Percentiles rank a stretch among this genome's conserved stretches.
These are phyloP conservation scores for Stereocaulon alpinum DNA, from an alignment of 495 filamentous ascomycete genomes.

Conservation along the genomic window DNA sequence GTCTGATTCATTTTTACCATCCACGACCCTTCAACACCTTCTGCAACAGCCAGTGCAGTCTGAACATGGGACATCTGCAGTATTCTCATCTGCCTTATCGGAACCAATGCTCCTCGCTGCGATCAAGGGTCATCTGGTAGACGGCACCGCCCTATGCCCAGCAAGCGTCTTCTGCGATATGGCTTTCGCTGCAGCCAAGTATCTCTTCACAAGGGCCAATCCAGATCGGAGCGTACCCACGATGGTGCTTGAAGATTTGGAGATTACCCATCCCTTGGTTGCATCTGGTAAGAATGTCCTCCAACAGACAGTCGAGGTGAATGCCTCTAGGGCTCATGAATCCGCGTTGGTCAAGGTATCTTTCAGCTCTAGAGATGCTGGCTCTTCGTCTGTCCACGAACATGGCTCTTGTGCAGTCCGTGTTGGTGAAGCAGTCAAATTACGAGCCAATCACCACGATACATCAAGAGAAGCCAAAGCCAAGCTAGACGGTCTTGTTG, in stretches of 20 bases:
- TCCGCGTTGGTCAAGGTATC: neutral
- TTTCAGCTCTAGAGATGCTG: neutral
- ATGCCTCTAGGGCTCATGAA: neutral
- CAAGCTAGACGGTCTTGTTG: neutral
- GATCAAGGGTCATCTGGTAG: constrained; percentile 15
- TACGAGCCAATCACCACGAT: neutral
- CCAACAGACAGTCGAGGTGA: neutral
- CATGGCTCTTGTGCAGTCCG: constrained; percentile 1
- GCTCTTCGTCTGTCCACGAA: neutral
- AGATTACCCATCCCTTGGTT: too few species aligned
- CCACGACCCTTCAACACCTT: too few species aligned
- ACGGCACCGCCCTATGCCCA: neutral
- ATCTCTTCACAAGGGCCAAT: neutral
- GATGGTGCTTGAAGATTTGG: too few species aligned
- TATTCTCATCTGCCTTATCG: constrained; percentile 41
- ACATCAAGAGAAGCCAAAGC: neutral
- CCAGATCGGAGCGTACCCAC: neutral
- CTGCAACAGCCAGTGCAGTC: too few species aligned
- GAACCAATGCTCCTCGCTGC: constrained; percentile 43
- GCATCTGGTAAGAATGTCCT: neutral
- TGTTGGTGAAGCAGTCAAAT: neutral
- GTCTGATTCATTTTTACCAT: constrained; percentile 27
- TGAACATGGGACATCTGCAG: constrained; percentile 19
- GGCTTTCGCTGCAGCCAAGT: neutral
- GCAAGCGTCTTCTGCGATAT: neutral